Evolutionary conservation across 306 rosid species (phyloP).

Genomic region (Parietaria judaica): DNA sequence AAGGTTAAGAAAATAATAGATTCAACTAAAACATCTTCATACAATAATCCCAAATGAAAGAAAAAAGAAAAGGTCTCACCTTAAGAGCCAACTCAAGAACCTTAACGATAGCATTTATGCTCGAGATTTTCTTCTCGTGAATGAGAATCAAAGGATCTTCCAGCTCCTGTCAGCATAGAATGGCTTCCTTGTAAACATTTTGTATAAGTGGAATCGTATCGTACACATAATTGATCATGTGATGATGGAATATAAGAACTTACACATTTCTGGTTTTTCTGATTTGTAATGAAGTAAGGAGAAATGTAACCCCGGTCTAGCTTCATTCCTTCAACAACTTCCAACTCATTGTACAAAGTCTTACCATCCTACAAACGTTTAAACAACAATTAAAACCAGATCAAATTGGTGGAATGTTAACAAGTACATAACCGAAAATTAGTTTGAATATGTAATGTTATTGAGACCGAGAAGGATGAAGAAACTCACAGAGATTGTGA

Average conservation of each 20-base stretch:
- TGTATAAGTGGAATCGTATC: background rate
- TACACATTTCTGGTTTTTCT: constrained; percentile 94
- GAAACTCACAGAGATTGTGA: constrained; percentile 71
- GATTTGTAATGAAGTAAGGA: constrained; percentile 86
- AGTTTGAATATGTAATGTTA: background rate
- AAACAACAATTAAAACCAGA: constrained; percentile 5
- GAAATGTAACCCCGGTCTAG: constrained; percentile 95
- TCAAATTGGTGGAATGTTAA: background rate
- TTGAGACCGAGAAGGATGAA: background rate
- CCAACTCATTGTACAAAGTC: constrained; percentile 81
- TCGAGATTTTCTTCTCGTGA: constrained; percentile 92
- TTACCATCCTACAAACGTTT: constrained; percentile 77
- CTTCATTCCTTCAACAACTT: constrained; percentile 99
- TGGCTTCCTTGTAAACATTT: background rate
- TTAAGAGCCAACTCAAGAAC: constrained; percentile 81
- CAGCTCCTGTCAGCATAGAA: constrained; percentile 51
- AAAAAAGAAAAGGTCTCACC: constrained; percentile 31
- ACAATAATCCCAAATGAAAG: constrained; percentile 11
- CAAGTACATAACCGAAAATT: background rate
- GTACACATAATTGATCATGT: background rate
- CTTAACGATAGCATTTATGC: constrained; percentile 65
- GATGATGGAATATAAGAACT: constrained; percentile 20
- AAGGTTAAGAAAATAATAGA: background rate
- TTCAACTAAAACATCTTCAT: constrained; percentile 6
- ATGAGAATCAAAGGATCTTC: constrained; percentile 87